A percentile compares a stretch with the other conserved stretches of the same genome.
phyloP scores from a whole-genome alignment of 2,329 filamentous ascomycete genomes.

The Fusarium verrucosum region DNA sequence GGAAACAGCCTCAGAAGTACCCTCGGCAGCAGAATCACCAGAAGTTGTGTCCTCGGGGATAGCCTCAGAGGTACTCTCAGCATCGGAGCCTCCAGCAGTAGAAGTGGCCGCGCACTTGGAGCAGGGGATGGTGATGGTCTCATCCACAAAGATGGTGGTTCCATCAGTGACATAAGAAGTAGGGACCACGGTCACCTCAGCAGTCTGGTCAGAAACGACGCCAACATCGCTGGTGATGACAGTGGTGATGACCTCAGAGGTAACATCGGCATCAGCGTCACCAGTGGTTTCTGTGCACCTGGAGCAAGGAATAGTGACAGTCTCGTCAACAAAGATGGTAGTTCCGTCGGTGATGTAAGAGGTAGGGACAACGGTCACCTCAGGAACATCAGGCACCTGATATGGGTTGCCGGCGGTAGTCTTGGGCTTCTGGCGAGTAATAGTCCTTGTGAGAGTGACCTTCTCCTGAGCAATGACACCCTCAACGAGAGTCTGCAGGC shows the following conservation, averaged over 20 bases:
- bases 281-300: conserved; percentile 25
- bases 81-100: conserved; percentile 10
- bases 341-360: conserved; percentile 32
- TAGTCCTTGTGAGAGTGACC: conserved; percentile 27
- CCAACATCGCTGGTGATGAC: conserved; percentile 15
- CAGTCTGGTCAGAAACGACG: conserved; percentile 21
- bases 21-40: conserved; percentile 16
- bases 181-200: conserved; percentile 25
- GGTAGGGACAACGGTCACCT: conserved; percentile 32
- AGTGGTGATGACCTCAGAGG: conserved; percentile 13
- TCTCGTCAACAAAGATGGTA: conserved; percentile 34
- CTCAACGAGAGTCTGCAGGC: conserved; percentile 36
- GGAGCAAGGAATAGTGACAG: conserved; percentile 37
- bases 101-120: conserved; percentile 23
- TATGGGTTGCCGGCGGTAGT: conserved; percentile 7
- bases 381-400: conserved; percentile 20
- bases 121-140: conserved; percentile 36
- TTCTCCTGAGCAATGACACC: conserved; percentile 36
- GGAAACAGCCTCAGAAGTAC: conserved; percentile 7
- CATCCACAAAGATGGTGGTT: conserved; percentile 35
- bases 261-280: conserved; percentile 5
- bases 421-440: conserved; percentile 26
- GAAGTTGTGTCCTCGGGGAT: conserved; percentile 7
- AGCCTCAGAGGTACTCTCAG: conserved; percentile 17
- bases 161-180: conserved; percentile 33